Conservation (phyloP, 176 grass and related monocot genomes). For the Oryza australiensis region DNA sequence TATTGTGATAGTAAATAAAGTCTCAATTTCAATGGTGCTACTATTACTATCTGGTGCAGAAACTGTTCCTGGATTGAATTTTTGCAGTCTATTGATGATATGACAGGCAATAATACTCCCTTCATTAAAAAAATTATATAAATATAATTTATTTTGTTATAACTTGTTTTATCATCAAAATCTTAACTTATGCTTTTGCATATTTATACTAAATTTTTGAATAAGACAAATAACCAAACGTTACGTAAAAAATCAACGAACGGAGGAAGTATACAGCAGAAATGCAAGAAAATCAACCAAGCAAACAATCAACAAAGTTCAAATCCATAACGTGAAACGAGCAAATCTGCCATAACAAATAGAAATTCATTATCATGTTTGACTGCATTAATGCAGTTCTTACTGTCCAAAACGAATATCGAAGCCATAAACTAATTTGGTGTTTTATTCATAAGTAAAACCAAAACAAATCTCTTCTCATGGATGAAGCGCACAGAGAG, state of each 20-base stretch:
- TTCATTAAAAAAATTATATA: too few relatives aligned
- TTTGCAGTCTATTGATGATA: not conserved
- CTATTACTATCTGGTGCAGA: not conserved
- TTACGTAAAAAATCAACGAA: too few relatives aligned
- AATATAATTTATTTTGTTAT: too few relatives aligned
- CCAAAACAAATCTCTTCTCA: not conserved
- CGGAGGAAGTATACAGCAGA: not conserved
- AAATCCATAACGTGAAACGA: not conserved
- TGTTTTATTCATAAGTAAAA: constrained; percentile 33
- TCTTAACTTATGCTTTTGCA: too few relatives aligned
- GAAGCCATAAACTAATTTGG: not conserved
- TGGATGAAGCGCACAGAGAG: not conserved
- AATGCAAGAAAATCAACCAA: not conserved
- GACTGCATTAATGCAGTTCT: not conserved
- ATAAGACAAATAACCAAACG: too few relatives aligned
- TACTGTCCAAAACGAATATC: not conserved
- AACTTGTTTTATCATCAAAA: too few relatives aligned
- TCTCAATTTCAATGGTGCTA: not conserved
- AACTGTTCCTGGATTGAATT: not conserved
- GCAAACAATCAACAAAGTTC: not conserved
- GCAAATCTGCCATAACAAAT: not conserved
- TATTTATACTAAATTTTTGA: too few relatives aligned
- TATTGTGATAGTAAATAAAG: not conserved
- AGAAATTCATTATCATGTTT: not conserved
- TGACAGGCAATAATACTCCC: not conserved